phyloP scores from a whole-genome alignment of 805 yeast genomes.

The Zygoascus flipseniorum region DNA sequence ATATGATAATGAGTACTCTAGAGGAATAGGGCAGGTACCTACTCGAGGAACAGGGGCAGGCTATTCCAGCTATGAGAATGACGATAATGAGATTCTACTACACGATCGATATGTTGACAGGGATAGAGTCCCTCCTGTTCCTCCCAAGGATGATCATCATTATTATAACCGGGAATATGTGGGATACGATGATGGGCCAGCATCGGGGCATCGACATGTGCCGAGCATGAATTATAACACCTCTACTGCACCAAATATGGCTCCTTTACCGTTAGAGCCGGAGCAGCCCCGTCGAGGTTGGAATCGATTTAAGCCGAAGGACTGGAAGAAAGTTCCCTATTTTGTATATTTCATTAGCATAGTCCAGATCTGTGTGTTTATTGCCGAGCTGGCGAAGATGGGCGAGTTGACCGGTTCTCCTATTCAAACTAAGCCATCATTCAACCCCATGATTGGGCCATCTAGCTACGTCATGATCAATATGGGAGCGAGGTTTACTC shows the following conservation, averaged over 20 bases:
- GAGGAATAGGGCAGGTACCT: background rate
- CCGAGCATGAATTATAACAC: background rate
- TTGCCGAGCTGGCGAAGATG: slow-evolving; percentile 53
- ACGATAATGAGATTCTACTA: background rate
- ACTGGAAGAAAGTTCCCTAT: slow-evolving; percentile 24
- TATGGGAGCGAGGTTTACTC: slow-evolving; percentile 63
- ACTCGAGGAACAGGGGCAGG: background rate
- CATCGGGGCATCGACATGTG: background rate
- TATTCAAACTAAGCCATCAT: slow-evolving; percentile 59
- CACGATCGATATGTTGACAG: background rate
- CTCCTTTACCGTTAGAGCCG: background rate
- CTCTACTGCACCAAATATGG: background rate
- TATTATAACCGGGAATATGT: background rate
- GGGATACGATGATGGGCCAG: background rate
- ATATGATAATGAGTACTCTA: background rate
- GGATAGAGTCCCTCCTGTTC: slow-evolving; percentile 1
- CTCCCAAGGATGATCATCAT: background rate
- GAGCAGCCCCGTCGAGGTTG: background rate
- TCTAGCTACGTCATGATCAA: slow-evolving; percentile 56
- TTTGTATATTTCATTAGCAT: slow-evolving; percentile 22
- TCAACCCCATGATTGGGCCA: slow-evolving; percentile 77
- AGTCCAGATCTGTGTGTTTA: slow-evolving; percentile 44
- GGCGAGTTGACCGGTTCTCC: slow-evolving; percentile 52
- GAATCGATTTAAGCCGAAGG: background rate
- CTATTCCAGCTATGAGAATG: background rate